Conservation (phyloP, 768 basidiomycete species). For the Tephrocybe sp. region DNA sequence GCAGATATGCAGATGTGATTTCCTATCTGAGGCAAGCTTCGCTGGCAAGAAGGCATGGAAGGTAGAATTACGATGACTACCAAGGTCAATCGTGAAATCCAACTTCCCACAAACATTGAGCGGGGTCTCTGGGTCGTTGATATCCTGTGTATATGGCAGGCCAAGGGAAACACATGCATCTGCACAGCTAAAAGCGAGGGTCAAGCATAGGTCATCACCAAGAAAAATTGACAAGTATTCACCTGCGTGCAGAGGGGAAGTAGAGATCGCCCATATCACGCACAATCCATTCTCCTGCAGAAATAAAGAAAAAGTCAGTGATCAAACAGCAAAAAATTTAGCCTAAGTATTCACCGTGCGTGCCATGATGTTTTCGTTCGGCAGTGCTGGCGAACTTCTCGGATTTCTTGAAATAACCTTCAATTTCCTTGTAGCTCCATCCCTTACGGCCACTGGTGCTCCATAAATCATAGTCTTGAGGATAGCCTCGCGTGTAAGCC, state of each 20-base stretch:
- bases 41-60: slow-evolving; percentile 22
- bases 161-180: slow-evolving; percentile 15
- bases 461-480: slow-evolving; percentile 27
- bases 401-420: slow-evolving; percentile 23
- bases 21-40: background rate
- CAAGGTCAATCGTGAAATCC: slow-evolving; percentile 15
- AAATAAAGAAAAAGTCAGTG: background rate
- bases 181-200: slow-evolving; percentile 4
- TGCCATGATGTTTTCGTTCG: slow-evolving; percentile 1
- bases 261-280: slow-evolving; percentile 7
- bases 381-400: slow-evolving; percentile 13
- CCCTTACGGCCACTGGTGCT: slow-evolving; percentile 17
- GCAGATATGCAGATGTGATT: slow-evolving; percentile 14
- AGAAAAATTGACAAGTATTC: background rate
- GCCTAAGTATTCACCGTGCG: background rate
- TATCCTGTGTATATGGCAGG: slow-evolving; percentile 12
- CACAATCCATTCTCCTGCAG: slow-evolving; percentile 7
- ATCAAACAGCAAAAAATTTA: background rate
- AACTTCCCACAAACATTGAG: slow-evolving; percentile 10
- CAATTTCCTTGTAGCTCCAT: slow-evolving; percentile 25
- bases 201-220: background rate
- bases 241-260: slow-evolving; percentile 5
- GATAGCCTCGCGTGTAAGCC: slow-evolving; percentile 26
- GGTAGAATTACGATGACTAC: slow-evolving; percentile 14
- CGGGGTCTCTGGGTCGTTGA: slow-evolving; percentile 17